Evolutionary conservation across 23 red algal genomes (phyloP), one percentile per base, ranked within the genome.

Genomic region (Gracilaria domingensis): DNA sequence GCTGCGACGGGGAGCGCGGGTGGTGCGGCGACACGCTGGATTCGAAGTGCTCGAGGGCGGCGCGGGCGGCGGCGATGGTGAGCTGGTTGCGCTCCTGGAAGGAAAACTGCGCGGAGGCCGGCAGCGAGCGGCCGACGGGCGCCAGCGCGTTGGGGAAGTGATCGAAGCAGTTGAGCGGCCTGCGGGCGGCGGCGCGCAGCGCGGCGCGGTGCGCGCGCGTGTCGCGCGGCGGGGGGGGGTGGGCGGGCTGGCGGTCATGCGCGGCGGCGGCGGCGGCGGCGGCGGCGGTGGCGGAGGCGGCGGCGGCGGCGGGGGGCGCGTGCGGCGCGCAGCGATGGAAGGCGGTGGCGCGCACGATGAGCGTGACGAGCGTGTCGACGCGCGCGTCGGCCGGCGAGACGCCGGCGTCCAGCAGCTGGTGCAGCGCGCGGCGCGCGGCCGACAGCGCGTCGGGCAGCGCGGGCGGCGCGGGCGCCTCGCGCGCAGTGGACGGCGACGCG

Each of bases 81-180:
- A 58, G 28, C 71, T 88, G 84, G 56, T 88, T 88, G 28, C 23
- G 34, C 21, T 75, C 28, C 50, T 70, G 65, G 66, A 88, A 88
- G 81, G 51, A 69, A 30, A 69, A 69, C 16, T 50, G 38, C 3
- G 36, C 17, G 23, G 33, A 69, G 61, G 30, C 59, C 2, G 54
- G 54, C 12, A 50, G 45, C 3, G 65, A 29, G 54, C n/a, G 40
- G 23, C 59, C 81, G 25, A 69, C 81, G 33, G 58, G 58, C 24
- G 81, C 81, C 18, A 85, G 81, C 57, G 81, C 58, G 30, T 50
- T 36, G 21, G 81, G 81, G 28, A 49, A 38, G 2, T 30, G 25
- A 38, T 85, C 60, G 29, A 39, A 49, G 25, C 12, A 17, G 45
- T 85, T 85, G 30, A 28, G 18, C 8, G 72, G 72, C 0, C 20